Percentiles rank a stretch among this genome's conserved stretches.
Evolutionary conservation across 176 grass and related monocot genomes (phyloP).

Genomic region (Elaeis guineensis): DNA sequence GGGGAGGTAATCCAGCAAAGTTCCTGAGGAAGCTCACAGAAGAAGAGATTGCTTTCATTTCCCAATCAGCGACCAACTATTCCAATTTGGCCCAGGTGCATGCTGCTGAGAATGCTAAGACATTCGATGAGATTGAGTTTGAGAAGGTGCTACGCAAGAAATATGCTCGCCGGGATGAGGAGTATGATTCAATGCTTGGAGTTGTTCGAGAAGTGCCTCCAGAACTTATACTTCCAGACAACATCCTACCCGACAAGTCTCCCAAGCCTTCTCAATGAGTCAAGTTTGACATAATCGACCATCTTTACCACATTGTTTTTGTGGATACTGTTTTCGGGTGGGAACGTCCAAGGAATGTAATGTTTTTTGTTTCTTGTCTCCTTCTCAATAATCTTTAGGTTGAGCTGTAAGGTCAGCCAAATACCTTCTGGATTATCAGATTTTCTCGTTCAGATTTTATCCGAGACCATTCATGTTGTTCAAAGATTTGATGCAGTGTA

Average conservation of each 20-base stretch:
- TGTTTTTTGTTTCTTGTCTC: slow-evolving; percentile 26
- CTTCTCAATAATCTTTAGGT: slow-evolving; percentile 66
- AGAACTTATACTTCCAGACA: slow-evolving; percentile 70
- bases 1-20: slow-evolving; percentile 94
- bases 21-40: slow-evolving; percentile 91
- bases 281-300: slow-evolving; percentile 1
- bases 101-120: slow-evolving; percentile 82
- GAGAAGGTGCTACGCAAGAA: slow-evolving; percentile 92
- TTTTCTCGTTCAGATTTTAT: too few species aligned
- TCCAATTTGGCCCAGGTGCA: slow-evolving; percentile 89
- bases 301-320: slow-evolving; percentile 1
- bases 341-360: slow-evolving; percentile 22
- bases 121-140: slow-evolving; percentile 84
- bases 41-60: slow-evolving; percentile 72
- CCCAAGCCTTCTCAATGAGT: slow-evolving; percentile 41
- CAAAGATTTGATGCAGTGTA: too few species aligned
- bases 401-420: slow-evolving; percentile 59
- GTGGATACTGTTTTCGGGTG: slow-evolving; percentile 27
- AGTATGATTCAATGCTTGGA: slow-evolving; percentile 86
- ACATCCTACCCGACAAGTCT: slow-evolving; percentile 62
- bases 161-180: slow-evolving; percentile 64
- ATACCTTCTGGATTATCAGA: slow-evolving; percentile 16
- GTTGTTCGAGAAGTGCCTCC: slow-evolving; percentile 72
- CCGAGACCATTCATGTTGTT: too few species aligned
- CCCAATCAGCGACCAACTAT: slow-evolving; percentile 75